These are phyloP conservation scores for Rhodotorula babjevae DNA, from an alignment of 768 basidiomycete genomes.

Conservation along the genomic window DNA sequence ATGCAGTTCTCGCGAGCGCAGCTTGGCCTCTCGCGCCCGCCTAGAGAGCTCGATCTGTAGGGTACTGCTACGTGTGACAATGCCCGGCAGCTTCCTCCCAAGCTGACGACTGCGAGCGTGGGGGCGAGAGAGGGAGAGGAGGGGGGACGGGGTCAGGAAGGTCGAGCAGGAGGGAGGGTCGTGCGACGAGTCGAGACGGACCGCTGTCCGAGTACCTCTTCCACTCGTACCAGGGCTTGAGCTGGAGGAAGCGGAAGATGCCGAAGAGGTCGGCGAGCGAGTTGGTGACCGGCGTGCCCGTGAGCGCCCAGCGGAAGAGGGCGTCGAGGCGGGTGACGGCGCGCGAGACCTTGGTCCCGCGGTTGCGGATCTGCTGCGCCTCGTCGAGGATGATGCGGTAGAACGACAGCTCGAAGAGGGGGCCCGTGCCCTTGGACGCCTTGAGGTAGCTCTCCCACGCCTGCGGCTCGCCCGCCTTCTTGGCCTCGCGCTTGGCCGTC, in stretches of 20 bases:
- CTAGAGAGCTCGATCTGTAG: no score
- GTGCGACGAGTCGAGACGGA: no score
- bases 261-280: constrained; percentile 78
- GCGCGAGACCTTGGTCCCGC: constrained; percentile 51
- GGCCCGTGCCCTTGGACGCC: constrained; percentile 38
- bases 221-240: constrained; percentile 62
- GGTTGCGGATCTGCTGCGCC: constrained; percentile 53
- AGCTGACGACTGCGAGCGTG: background rate
- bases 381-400: constrained; percentile 50
- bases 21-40: no score
- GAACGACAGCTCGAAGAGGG: constrained; percentile 46
- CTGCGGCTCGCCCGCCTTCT: background rate
- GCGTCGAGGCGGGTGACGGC: constrained; percentile 57
- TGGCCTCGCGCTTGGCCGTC: background rate
- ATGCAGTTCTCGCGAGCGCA: background rate
- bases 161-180: no score
- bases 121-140: no score
- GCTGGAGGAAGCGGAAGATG: constrained; percentile 61
- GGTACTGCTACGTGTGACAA: no score
- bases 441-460: constrained; percentile 36
- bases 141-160: no score
- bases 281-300: constrained; percentile 71
- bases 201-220: constrained; percentile 56
- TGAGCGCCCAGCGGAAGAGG: constrained; percentile 62
- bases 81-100: constrained; percentile 56